phyloP scores from a whole-genome alignment of 495 filamentous ascomycete genomes.

The Letharia lupina region DNA sequence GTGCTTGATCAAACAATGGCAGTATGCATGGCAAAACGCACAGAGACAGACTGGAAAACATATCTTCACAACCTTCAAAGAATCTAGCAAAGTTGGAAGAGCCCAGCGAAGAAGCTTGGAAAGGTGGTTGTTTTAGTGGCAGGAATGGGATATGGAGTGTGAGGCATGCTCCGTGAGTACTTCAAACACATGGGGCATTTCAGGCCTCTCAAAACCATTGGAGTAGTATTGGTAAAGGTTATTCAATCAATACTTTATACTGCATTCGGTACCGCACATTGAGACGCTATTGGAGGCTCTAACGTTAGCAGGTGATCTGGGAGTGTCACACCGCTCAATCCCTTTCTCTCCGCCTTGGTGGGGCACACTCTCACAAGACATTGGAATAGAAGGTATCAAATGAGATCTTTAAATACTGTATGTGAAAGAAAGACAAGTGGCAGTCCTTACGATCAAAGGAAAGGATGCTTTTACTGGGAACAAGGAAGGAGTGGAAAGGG shows the following conservation, averaged over 20 bases:
- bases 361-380: background rate
- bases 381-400: background rate
- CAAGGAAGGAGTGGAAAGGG: background rate
- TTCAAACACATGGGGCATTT: background rate
- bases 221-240: background rate
- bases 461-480: background rate
- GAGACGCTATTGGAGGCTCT: slow-evolving; percentile 4
- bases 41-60: background rate
- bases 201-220: background rate
- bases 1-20: background rate
- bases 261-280: background rate
- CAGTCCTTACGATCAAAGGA: too few species aligned
- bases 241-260: background rate
- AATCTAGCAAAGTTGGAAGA: background rate
- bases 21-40: background rate
- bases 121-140: background rate
- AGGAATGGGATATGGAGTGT: background rate
- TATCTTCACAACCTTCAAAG: background rate
- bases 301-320: background rate
- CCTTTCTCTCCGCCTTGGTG: background rate
- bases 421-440: background rate
- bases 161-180: background rate
- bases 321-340: slow-evolving; percentile 2
- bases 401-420: background rate
- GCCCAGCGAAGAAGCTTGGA: background rate